Percentiles rank a stretch among this genome's conserved stretches.
Conservation (phyloP, 2,329 filamentous ascomycete genomes). For the Plenodomus lindquistii region DNA sequence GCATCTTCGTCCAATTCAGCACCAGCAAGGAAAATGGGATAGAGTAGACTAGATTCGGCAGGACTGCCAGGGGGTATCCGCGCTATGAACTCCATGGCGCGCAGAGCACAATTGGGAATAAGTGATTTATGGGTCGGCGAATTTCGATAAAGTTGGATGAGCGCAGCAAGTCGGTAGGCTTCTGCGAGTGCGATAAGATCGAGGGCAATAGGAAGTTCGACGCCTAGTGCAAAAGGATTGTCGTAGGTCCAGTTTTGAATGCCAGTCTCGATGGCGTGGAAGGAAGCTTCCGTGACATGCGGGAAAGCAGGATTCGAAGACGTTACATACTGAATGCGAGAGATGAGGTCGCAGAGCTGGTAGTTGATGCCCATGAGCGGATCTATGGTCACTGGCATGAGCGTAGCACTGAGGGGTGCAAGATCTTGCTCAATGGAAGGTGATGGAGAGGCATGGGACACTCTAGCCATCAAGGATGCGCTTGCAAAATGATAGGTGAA, state of each 20-base stretch:
- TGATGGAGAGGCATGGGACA: conserved; percentile 20
- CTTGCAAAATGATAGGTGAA: conserved; percentile 44
- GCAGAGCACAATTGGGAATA: conserved; percentile 33
- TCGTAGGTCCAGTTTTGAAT: conserved; percentile 41
- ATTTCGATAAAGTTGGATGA: conserved; percentile 41
- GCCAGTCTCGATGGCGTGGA: conserved; percentile 35
- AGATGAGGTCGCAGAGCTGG: conserved; percentile 39
- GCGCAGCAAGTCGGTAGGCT: conserved; percentile 38
- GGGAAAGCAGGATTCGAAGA: conserved; percentile 38
- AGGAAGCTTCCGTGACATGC: conserved; percentile 37
- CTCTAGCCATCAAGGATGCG: conserved; percentile 40
- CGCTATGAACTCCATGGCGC: conserved; percentile 41
- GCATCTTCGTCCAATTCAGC: conserved; percentile 36
- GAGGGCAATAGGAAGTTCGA: conserved; percentile 37
- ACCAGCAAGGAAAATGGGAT: conserved; percentile 42
- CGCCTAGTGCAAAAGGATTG: conserved; percentile 32
- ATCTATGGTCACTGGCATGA: conserved; percentile 35
- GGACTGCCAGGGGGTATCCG: conserved; percentile 41
- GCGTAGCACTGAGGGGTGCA: conserved; percentile 18
- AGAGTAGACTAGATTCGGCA: conserved; percentile 40
- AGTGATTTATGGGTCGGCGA: conserved; percentile 29
- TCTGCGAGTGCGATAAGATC: conserved; percentile 43
- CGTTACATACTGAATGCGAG: conserved; percentile 40
- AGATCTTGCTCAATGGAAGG: conserved; percentile 23
- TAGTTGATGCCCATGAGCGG: conserved; percentile 44